These are phyloP conservation scores for Fusarium mundagurra DNA, from an alignment of 2,329 filamentous ascomycete genomes.

Conservation along the genomic window DNA sequence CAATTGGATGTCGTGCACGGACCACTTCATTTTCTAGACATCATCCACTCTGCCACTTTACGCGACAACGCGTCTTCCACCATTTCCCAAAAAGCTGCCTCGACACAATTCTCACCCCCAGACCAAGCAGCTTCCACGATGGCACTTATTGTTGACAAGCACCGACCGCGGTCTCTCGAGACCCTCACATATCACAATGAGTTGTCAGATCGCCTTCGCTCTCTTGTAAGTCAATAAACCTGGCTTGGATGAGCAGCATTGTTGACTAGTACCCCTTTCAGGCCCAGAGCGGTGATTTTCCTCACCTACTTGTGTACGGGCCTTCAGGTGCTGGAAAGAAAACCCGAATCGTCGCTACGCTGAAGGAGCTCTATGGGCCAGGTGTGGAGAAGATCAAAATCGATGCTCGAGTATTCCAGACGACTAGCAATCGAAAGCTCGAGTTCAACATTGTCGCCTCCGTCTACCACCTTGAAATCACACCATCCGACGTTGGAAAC, in stretches of 20 bases:
- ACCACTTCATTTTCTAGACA: constrained; percentile 22
- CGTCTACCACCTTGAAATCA: constrained; percentile 98
- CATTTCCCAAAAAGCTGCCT: constrained; percentile 37
- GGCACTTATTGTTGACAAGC: constrained; percentile 78
- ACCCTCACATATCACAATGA: constrained; percentile 87
- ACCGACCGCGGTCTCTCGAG: constrained; percentile 78
- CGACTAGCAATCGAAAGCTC: constrained; percentile 93
- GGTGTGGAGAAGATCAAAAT: constrained; percentile 99
- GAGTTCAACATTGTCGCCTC: constrained; percentile 99
- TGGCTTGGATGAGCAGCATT: not conserved
- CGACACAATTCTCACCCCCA: constrained; percentile 23
- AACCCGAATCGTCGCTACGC: constrained; percentile 92
- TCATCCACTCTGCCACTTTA: constrained; percentile 53
- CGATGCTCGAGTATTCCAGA: constrained; percentile 96
- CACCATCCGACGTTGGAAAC: constrained; percentile 93
- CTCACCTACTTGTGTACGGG: constrained; percentile 95
- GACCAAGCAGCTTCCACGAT: constrained; percentile 52
- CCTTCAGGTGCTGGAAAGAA: constrained; percentile 98
- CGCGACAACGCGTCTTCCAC: constrained; percentile 51
- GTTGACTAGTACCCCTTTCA: constrained; percentile 50
- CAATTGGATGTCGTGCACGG: constrained; percentile 28
- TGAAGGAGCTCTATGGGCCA: constrained; percentile 94
- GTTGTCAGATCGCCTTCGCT: constrained; percentile 85
- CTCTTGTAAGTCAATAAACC: constrained; percentile 76
- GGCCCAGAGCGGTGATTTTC: constrained; percentile 98